Evolutionary conservation across 768 basidiomycete species (phyloP), one percentile per base, ranked within the genome.

Genomic region (Russula virescens): DNA sequence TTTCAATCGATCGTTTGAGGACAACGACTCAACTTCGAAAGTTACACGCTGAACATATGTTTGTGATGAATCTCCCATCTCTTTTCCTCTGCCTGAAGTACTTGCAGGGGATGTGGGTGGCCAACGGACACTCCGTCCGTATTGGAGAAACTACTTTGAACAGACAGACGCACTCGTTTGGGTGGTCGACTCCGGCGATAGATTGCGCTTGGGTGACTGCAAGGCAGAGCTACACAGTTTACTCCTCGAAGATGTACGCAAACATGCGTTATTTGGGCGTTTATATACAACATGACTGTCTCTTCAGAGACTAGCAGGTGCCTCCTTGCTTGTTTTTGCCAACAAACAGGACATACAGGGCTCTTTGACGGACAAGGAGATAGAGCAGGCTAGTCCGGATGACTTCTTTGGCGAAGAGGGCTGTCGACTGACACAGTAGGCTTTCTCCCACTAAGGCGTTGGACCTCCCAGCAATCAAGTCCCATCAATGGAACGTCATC

Each of bases 71-170:
- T 13, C 3, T 60, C 16, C 14, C 34, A 34, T n/a, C 34, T 26
- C 23, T 34, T 11, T 25, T 65, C 13, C 45, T 23, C 23, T 21
- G 14, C 31, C 54, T 58, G 21, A 35, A 48, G 53, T 28, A 45
- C 46, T 21, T 58, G 61, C 69, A 98, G 95, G 96, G 97, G 97
- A 99, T 73, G 94, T 98, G 40, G 97, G 97, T 40, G 96, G 97
- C 25, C 97, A 99, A 74, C 85, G 88, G 61, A 95, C 93, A 0
- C 85, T 99, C 55, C 83, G 97, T 34, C 96, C 97, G 8, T 98
- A 98, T 74, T 99, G 97, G 97, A 80, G 93, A 26, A 99, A 98
- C 74, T 98, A 98, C 76, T 98, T 98, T 68, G 97, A 99, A 75
- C 92, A 94, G 75, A 98, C 97, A 11, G 97, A 98, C 75, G 96